Evolutionary conservation across 139 green algal species (phyloP).

Genomic region (Micractinium conductrix): DNA sequence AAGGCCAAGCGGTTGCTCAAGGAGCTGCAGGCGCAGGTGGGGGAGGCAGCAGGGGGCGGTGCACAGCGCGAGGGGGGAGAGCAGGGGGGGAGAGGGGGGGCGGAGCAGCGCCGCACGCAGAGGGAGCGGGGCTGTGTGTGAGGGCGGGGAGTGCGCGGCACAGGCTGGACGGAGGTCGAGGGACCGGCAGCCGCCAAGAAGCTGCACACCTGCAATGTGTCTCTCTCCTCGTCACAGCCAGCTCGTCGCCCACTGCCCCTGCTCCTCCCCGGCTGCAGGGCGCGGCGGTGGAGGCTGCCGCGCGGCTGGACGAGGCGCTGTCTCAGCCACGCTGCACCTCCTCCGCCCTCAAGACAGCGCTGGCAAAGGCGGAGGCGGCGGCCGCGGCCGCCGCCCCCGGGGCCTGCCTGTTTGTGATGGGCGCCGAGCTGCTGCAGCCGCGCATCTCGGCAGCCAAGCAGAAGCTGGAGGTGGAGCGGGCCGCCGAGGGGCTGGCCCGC

Average conservation of each 20-base stretch:
- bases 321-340: conserved; percentile 43
- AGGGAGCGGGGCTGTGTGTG: too few relatives aligned
- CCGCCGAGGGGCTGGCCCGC: conserved; percentile 63
- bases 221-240: neutral
- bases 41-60: neutral
- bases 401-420: conserved; percentile 43
- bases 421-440: conserved; percentile 41
- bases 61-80: neutral
- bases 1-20: conserved; percentile 78
- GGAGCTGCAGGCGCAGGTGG: conserved; percentile 67
- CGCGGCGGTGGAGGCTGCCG: conserved; percentile 63
- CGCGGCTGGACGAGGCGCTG: conserved; percentile 63
- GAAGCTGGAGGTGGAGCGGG: conserved; percentile 72
- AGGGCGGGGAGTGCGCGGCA: too few relatives aligned
- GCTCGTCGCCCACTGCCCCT: neutral
- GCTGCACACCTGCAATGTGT: too few relatives aligned
- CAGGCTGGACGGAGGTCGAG: too few relatives aligned
- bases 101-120: neutral
- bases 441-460: conserved; percentile 42
- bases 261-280: conserved; percentile 37
- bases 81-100: neutral
- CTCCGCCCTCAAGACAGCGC: conserved; percentile 50
- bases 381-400: conserved; percentile 28
- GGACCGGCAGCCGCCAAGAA: too few relatives aligned
- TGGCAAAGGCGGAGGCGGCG: conserved; percentile 68